Percentiles rank a stretch among this genome's conserved stretches.
Evolutionary conservation across 148 eudicot genomes (phyloP).

Genomic region (Cornus suecica): DNA sequence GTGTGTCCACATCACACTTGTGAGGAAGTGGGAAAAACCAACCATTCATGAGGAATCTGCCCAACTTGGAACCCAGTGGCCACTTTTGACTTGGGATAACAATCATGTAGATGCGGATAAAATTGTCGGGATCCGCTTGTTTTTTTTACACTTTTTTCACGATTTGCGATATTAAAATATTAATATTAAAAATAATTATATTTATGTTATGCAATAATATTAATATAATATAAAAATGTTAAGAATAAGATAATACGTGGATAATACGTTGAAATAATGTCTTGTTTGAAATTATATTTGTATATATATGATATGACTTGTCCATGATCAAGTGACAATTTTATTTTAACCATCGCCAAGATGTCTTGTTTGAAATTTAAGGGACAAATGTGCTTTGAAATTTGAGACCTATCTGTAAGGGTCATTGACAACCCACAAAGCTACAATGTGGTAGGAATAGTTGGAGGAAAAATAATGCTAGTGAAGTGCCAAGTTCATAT

Average conservation of each 20-base stretch:
- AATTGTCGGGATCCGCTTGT: neutral
- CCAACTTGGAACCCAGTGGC: conserved; percentile 23
- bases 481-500: conserved; percentile 1
- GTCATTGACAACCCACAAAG: conserved; percentile 23
- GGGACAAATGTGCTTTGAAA: too few relatives aligned
- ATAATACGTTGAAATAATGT: too few relatives aligned
- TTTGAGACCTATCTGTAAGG: neutral
- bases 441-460: conserved; percentile 17
- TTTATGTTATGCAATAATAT: too few relatives aligned
- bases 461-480: conserved; percentile 7
- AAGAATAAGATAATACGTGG: too few relatives aligned
- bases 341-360: neutral
- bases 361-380: neutral
- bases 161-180: too few relatives aligned
- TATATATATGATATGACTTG: too few relatives aligned
- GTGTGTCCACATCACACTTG: neutral
- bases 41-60: conserved; percentile 10
- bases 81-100: conserved; percentile 15
- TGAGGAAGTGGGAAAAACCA: conserved; percentile 4
- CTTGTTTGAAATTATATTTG: too few relatives aligned
- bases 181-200: too few relatives aligned
- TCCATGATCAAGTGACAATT: neutral
- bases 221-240: too few relatives aligned
- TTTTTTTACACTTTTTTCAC: neutral
- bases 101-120: neutral